These are phyloP conservation scores for Hylodesmum podocarpum DNA, from an alignment of 306 rosid genomes.

Conservation along the genomic window DNA sequence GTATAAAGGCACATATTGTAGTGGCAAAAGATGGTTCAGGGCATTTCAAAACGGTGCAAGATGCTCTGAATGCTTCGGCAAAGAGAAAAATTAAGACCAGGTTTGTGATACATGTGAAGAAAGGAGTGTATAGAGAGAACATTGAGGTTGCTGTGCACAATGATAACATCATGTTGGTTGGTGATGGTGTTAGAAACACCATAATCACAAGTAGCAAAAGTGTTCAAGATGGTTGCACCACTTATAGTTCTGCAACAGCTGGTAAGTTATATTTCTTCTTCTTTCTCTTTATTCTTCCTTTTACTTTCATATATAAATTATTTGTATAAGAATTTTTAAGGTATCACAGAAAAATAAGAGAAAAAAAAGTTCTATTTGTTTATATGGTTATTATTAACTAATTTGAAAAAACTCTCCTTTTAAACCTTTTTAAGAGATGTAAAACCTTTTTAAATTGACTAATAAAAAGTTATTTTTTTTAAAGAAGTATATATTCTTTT, in stretches of 20 bases:
- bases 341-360: no score
- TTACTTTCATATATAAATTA: no score
- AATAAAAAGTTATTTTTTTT: no score
- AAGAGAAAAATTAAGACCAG: slow-evolving; percentile 46
- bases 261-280: slow-evolving; percentile 39
- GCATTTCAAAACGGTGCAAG: slow-evolving; percentile 61
- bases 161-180: slow-evolving; percentile 62
- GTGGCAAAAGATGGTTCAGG: slow-evolving; percentile 93
- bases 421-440: no score
- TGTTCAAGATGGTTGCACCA: slow-evolving; percentile 63
- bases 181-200: slow-evolving; percentile 62
- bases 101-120: slow-evolving; percentile 68
- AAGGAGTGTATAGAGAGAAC: slow-evolving; percentile 75
- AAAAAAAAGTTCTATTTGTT: no score
- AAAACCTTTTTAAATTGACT: no score
- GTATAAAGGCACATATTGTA: slow-evolving; percentile 50
- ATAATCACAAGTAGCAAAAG: slow-evolving; percentile 61
- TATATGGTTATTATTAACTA: no score
- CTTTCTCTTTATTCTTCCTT: not conserved
- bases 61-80: slow-evolving; percentile 62
- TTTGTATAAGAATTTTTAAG: no score
- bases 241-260: slow-evolving; percentile 89
- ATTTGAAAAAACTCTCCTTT: no score
- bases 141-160: slow-evolving; percentile 63
- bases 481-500: no score